Evolutionary conservation across 179 eudicot genomes (phyloP).

Genomic region (Heliamphora pulchella): DNA sequence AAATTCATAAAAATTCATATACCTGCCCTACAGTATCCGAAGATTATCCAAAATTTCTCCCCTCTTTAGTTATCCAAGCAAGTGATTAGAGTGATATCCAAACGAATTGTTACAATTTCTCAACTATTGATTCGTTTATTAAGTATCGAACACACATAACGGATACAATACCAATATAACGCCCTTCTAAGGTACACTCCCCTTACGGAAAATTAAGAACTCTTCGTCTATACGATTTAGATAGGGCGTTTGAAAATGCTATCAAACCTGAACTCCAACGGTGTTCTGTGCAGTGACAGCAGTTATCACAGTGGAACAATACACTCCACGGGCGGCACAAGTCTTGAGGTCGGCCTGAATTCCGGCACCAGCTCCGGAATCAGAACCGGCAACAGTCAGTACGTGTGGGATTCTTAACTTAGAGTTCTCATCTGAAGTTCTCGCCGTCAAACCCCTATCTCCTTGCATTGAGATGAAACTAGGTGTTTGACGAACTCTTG

Average conservation of each 20-base stretch:
- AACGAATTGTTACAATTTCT: no score
- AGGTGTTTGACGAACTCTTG: background rate
- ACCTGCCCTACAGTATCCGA: no score
- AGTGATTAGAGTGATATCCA: no score
- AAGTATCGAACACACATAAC: no score
- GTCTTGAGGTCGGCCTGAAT: conserved; percentile 88
- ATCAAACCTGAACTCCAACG: conserved; percentile 73
- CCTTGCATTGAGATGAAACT: conserved; percentile 24
- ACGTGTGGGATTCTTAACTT: conserved; percentile 58
- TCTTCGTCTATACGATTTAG: background rate
- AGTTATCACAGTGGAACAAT: conserved; percentile 87
- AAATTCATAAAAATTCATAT: no score
- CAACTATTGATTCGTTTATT: no score
- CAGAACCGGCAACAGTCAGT: conserved; percentile 89
- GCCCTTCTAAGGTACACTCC: no score
- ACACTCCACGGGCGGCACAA: conserved; percentile 81
- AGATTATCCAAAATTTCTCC: no score
- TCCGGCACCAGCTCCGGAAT: conserved; percentile 94
- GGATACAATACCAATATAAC: no score
- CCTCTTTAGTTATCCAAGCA: no score
- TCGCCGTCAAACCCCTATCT: background rate
- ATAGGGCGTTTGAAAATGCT: background rate
- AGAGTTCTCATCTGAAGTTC: background rate
- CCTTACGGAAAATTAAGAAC: background rate
- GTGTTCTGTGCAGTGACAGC: conserved; percentile 95